These are phyloP conservation scores for Clohesyomyces aquaticus DNA, from an alignment of 495 filamentous ascomycete species.

Conservation along the genomic window DNA sequence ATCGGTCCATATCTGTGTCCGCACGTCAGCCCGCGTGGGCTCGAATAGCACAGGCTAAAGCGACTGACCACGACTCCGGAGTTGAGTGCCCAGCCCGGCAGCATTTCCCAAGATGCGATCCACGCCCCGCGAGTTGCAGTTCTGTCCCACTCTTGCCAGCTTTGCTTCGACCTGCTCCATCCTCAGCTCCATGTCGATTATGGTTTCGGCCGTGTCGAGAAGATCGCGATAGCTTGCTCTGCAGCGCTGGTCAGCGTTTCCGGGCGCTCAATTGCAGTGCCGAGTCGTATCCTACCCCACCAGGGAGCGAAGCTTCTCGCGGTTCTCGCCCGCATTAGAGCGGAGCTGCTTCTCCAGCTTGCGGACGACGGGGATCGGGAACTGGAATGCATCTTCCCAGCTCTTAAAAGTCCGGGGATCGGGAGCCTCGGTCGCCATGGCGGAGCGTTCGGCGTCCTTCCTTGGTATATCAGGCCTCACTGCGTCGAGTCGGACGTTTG, in stretches of 20 bases:
- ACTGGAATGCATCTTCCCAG: conserved; percentile 72
- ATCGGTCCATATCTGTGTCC: conserved; percentile 48
- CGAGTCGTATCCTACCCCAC: conserved; percentile 66
- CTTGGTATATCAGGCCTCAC: background rate
- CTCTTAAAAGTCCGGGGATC: conserved; percentile 63
- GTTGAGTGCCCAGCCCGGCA: conserved; percentile 56
- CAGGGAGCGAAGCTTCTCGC: conserved; percentile 82
- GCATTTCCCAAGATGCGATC: conserved; percentile 69
- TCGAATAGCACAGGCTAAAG: conserved; percentile 24
- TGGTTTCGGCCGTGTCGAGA: conserved; percentile 87
- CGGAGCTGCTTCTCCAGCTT: conserved; percentile 67
- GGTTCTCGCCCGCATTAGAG: conserved; percentile 73
- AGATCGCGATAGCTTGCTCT: conserved; percentile 90
- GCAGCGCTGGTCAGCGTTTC: background rate
- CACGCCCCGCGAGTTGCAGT: conserved; percentile 75
- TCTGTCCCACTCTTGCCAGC: conserved; percentile 70
- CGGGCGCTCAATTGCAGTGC: background rate
- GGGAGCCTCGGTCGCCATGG: conserved; percentile 61
- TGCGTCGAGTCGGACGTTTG: too few species aligned
- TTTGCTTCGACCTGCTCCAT: conserved; percentile 73
- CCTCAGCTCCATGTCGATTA: conserved; percentile 81
- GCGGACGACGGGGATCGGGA: conserved; percentile 65
- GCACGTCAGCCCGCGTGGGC: background rate
- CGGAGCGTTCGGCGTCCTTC: background rate
- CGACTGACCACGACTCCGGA: conserved; percentile 51